These are phyloP conservation scores for Simplicillium aogashimaense DNA, from an alignment of 2,329 filamentous ascomycete genomes.

Conservation along the genomic window DNA sequence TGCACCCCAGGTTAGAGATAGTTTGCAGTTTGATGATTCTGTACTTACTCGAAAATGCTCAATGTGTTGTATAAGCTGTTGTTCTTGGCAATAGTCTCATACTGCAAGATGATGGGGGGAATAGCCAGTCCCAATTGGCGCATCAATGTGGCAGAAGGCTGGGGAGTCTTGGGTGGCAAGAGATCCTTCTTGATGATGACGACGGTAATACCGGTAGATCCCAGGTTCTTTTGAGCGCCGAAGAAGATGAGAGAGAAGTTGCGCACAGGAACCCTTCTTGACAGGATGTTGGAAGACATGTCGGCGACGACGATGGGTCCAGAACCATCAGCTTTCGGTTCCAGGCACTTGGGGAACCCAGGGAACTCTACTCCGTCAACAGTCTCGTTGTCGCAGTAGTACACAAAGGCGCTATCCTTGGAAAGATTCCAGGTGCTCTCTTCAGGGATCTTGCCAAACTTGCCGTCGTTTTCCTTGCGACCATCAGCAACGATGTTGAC, in stretches of 20 bases:
- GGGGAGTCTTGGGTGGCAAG: conserved; percentile 54
- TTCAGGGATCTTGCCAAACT: conserved; percentile 76
- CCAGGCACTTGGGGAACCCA: conserved; percentile 54
- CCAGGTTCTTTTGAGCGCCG: conserved; percentile 91
- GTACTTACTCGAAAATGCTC: conserved; percentile 73
- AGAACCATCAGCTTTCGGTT: conserved; percentile 46
- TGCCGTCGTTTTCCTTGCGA: conserved; percentile 58
- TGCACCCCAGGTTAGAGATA: conserved; percentile 15
- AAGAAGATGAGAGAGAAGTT: conserved; percentile 85
- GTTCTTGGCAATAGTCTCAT: conserved; percentile 80
- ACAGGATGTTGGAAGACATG: conserved; percentile 92
- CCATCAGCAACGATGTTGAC: conserved; percentile 73
- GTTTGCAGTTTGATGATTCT: background rate
- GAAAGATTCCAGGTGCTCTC: conserved; percentile 69
- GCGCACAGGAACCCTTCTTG: conserved; percentile 62
- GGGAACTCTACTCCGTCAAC: conserved; percentile 91
- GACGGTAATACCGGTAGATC: conserved; percentile 76
- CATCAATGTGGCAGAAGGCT: conserved; percentile 60
- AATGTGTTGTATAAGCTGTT: conserved; percentile 95
- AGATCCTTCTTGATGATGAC: conserved; percentile 75
- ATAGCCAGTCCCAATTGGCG: conserved; percentile 67
- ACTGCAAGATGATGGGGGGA: conserved; percentile 71
- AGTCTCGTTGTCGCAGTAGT: conserved; percentile 91
- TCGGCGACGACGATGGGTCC: conserved; percentile 77
- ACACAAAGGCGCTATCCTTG: conserved; percentile 62